A percentile compares a stretch with the other conserved stretches of the same genome.
Evolutionary conservation across 306 rosid genomes (phyloP).

Genomic region (Arachis hypogaea): DNA sequence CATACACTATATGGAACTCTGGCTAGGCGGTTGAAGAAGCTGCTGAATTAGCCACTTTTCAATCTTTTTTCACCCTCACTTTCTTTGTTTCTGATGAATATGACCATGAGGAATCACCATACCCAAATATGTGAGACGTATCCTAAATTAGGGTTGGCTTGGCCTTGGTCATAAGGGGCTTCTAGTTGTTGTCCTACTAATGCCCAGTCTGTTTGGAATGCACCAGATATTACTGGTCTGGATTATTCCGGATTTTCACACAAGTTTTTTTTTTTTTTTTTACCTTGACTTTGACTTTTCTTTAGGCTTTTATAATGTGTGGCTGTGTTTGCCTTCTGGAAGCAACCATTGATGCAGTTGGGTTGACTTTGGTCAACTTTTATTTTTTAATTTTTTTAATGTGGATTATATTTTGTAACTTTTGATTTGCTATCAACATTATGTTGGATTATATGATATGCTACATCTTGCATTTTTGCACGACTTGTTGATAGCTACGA

Average conservation of each 20-base stretch:
- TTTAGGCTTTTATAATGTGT: constrained; percentile 26
- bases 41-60: too few relatives aligned
- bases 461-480: constrained; percentile 36
- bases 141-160: constrained; percentile 17
- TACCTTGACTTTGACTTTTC: constrained; percentile 17
- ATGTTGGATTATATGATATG: constrained; percentile 2
- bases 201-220: constrained; percentile 11
- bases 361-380: constrained; percentile 29
- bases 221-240: background rate
- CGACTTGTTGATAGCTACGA: constrained; percentile 20
- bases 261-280: background rate
- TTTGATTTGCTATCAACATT: constrained; percentile 22
- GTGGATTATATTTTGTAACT: constrained; percentile 25
- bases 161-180: constrained; percentile 22
- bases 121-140: background rate
- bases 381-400: background rate
- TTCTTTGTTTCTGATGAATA: background rate
- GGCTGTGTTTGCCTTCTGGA: constrained; percentile 1
- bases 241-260: constrained; percentile 21
- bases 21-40: constrained; percentile 7
- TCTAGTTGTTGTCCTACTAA: constrained; percentile 21
- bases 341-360: constrained; percentile 5
- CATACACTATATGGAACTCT: constrained; percentile 12
- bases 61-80: too few relatives aligned
- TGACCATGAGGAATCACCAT: constrained; percentile 1